Evolutionary conservation across 1,284 basidiomycete species (phyloP).

Genomic region (Apiotrichum gracile): DNA sequence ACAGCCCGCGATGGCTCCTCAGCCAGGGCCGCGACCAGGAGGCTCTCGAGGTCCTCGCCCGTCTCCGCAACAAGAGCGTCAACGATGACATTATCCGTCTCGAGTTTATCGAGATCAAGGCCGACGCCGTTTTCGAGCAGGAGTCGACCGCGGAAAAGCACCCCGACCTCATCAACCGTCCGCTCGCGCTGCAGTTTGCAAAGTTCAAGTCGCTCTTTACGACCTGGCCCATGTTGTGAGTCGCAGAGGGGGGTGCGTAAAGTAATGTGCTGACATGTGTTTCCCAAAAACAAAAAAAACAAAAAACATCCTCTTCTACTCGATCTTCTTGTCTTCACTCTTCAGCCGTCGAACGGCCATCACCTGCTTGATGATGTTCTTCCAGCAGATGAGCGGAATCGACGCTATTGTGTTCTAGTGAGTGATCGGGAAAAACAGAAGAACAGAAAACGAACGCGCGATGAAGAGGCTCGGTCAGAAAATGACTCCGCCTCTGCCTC

Average conservation of each 20-base stretch:
- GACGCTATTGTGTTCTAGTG: slow-evolving; percentile 25
- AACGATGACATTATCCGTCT: slow-evolving; percentile 63
- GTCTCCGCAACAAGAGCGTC: slow-evolving; percentile 54
- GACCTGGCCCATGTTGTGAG: slow-evolving; percentile 22
- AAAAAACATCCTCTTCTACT: too few species aligned
- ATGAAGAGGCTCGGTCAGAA: too few species aligned
- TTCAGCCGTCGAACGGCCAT: slow-evolving; percentile 39
- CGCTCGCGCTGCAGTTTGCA: slow-evolving; percentile 13
- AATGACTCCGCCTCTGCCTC: too few species aligned
- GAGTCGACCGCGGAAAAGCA: slow-evolving; percentile 12
- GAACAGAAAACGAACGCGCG: too few species aligned
- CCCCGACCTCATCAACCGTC: slow-evolving; percentile 12
- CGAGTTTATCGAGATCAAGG: slow-evolving; percentile 72
- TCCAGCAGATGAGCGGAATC: slow-evolving; percentile 39
- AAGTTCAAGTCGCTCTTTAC: slow-evolving; percentile 15
- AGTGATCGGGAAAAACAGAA: too few species aligned
- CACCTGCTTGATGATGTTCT: slow-evolving; percentile 42
- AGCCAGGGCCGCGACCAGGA: slow-evolving; percentile 64
- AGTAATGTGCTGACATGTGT: too few species aligned
- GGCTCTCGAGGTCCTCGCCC: slow-evolving; percentile 58
- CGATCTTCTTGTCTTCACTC: too few species aligned
- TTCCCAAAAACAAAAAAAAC: too few species aligned
- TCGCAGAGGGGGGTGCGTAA: too few species aligned
- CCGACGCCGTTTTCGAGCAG: slow-evolving; percentile 57
- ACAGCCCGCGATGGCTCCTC: slow-evolving; percentile 56